Evolutionary conservation across 129 eudicot genomes (phyloP).

Genomic region (Dittrichia graveolens): DNA sequence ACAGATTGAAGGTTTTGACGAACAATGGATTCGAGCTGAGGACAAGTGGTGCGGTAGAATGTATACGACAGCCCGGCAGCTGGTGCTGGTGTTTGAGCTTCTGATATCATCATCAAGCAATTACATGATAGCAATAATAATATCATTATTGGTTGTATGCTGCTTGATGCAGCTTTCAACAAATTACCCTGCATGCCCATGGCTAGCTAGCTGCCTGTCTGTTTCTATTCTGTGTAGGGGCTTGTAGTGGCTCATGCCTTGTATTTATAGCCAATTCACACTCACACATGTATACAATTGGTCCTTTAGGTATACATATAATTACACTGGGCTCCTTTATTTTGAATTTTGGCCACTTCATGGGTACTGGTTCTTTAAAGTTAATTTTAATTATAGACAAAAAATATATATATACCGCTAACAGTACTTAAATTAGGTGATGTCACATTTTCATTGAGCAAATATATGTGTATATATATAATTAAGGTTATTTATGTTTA

Average conservation of each 20-base stretch:
- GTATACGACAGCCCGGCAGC: constrained; percentile 29
- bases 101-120: constrained; percentile 1
- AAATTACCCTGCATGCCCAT: constrained; percentile 32
- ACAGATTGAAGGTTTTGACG: constrained; percentile 23
- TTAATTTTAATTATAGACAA: too few species aligned
- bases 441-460: too few species aligned
- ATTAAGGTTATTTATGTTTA: too few species aligned
- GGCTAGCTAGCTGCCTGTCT: neutral
- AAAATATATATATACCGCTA: too few species aligned
- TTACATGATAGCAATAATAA: constrained; percentile 15
- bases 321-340: too few species aligned
- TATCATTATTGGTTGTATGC: constrained; percentile 13
- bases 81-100: constrained; percentile 27
- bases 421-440: too few species aligned
- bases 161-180: constrained; percentile 20
- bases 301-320: neutral
- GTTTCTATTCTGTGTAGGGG: constrained; percentile 18
- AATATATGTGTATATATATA: too few species aligned
- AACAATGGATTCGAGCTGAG: constrained; percentile 31
- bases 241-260: constrained; percentile 25
- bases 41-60: constrained; percentile 33
- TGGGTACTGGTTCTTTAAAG: too few species aligned
- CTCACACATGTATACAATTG: neutral
- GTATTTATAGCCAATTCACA: constrained; percentile 30
- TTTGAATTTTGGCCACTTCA: too few species aligned